Evolutionary conservation across 306 rosid genomes (phyloP), one percentile per base, ranked within the genome.

Genomic region (Vigna reflexopilosa): DNA sequence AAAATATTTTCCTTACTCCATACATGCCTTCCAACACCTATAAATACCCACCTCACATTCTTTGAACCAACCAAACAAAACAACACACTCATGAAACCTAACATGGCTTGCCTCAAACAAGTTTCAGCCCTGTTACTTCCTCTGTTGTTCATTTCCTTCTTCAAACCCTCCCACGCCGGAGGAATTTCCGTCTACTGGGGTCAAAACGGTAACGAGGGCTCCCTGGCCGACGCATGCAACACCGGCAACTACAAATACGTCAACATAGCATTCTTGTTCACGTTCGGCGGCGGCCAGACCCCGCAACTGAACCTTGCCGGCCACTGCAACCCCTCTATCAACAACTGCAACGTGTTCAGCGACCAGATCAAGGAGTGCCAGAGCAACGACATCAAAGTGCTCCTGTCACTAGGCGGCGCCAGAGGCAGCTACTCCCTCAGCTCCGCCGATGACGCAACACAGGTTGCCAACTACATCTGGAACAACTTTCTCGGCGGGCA

Each of bases 391-490:
- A 70, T 87, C 72, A 86, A 86, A 75, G 91, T 90, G 50, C 80
- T 90, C 12, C 85, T 90, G 65, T 90, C 94, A 22, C 15, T 90
- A 2, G 94, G 94, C 1, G 94, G 94, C 0, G 77, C 38, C 0
- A 2, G 6, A 0, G 81, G 84, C 2, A 55, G 76, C 75, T 90
- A 87, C 83, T 76, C 85, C 0, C 87, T 90, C 7, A 32, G 34
- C 49, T 84, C 91, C 0, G 80, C 86, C 2, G 81, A 59, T 0
- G 91, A 87, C 0, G 93, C 89, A 0, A 72, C 2, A 16, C 20
- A 82, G 4, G 77, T 88, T 1, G 82, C 89, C 0, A 77, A n/a
- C 7, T 84, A 75, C 65, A 80, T 90, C 1, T 88, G 90, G 87
- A 81, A 82, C 30, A 88, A 79, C 83, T 90, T 26, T 81, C 81